Conservation (phyloP, 2,329 filamentous ascomycete species). For the Aspergillus pseudoterreus region DNA sequence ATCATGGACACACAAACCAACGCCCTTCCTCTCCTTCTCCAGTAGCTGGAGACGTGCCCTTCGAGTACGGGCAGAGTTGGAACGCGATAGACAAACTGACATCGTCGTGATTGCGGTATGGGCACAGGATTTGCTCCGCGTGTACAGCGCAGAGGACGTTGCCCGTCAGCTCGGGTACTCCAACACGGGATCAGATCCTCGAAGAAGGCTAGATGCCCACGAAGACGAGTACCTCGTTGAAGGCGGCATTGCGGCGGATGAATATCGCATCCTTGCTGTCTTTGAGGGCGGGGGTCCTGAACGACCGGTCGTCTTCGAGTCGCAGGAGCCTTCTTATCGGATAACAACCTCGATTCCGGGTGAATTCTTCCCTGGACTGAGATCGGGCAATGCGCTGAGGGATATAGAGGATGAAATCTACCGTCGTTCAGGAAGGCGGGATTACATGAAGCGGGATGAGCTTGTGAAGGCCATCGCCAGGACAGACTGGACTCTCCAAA, state of each 20-base stretch:
- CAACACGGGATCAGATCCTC: neutral
- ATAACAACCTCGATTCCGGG: neutral
- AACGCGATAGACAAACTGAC: too few species aligned
- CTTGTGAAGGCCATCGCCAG: neutral
- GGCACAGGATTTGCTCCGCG: too few species aligned
- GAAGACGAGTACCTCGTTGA: slow-evolving; percentile 1
- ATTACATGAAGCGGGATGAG: slow-evolving; percentile 3
- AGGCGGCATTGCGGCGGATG: slow-evolving; percentile 1
- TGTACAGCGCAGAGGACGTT: too few species aligned
- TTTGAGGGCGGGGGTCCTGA: neutral
- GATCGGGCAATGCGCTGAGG: neutral
- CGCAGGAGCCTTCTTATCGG: neutral
- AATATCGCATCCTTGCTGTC: neutral
- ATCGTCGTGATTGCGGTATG: too few species aligned
- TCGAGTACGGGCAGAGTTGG: too few species aligned
- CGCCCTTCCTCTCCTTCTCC: neutral
- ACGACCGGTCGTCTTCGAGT: neutral
- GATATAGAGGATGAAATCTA: slow-evolving; percentile 3
- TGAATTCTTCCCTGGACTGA: neutral
- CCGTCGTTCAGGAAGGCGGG: neutral
- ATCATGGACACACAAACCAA: neutral
- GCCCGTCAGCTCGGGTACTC: too few species aligned
- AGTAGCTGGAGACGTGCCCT: neutral
- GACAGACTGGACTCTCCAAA: too few species aligned
- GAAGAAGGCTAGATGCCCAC: neutral